Evolutionary conservation across 371 early-diverging fungal species (phyloP), one percentile per base, ranked within the genome.

Genomic region (Syncephalastrum sp.): DNA sequence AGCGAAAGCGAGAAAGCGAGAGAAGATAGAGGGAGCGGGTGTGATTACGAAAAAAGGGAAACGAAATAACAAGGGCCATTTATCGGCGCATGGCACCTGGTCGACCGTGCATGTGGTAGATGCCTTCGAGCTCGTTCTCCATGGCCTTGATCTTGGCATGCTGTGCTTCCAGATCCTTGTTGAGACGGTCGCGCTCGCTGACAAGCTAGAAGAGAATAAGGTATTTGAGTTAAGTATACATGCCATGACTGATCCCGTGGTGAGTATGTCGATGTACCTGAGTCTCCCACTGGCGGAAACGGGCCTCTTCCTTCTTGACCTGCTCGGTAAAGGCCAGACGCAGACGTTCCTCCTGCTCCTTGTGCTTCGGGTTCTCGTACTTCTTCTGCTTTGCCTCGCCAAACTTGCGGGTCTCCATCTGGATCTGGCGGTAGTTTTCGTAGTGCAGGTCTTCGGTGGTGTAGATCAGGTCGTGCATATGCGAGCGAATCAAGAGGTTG

Each of bases 151-250:
- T 92, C 38, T 86, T 85, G 68, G 85, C 86, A 74, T 97, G 97
- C 70, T 96, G 93, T 50, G 87, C 83, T 73, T 98, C 99, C 59
- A 98, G 84, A 60, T 98, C 97, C 72, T 95, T 92, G 82, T 97
- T 97, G 56, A 98, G 82, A 59, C 96, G 90, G 75, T 96, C 97
- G 54, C 99, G 88, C 74, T 98, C 99, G 59, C 90, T 87, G 74
- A 97, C 94, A 43, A 98, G 83, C 71, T 94, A 66, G 16, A 51
- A 24, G 5, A 21, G 21, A 21, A 21, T 1, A 21, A 21, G 21
- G 21, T 21, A 21, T 21, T 21, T 21, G 21, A 21, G 21, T 21
- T 21, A 2, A 21, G 21, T 21, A 21, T 21, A 21, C 21, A 21
- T 21, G 21, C 21, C 21, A 21, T 21, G 21, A 21, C 21, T 21